Conservation (phyloP, 805 yeast genomes). For the Deakozyma indianensis region DNA sequence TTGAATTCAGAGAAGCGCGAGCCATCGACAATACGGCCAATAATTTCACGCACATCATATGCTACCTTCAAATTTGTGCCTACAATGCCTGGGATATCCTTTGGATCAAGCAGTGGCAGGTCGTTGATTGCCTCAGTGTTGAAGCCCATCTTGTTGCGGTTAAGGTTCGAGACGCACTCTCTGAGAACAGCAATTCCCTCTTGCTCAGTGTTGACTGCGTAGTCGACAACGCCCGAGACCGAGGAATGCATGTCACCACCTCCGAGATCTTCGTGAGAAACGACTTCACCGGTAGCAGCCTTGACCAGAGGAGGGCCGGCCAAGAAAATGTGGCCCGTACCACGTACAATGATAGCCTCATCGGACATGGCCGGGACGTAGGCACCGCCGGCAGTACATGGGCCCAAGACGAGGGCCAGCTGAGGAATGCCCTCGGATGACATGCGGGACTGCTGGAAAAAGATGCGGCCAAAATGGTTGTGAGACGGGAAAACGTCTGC, state of each 20-base stretch:
- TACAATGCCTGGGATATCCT: slow-evolving; percentile 18
- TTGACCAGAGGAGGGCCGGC: slow-evolving; percentile 22
- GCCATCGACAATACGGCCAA: slow-evolving; percentile 20
- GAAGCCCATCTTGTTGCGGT: neutral
- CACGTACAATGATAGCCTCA: slow-evolving; percentile 19
- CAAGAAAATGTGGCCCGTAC: slow-evolving; percentile 19
- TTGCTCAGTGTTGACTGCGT: slow-evolving; percentile 17
- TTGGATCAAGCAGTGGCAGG: slow-evolving; percentile 12
- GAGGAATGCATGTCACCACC: slow-evolving; percentile 21
- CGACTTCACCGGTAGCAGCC: slow-evolving; percentile 23
- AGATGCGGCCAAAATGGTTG: slow-evolving; percentile 20
- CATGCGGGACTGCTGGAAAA: slow-evolving; percentile 19
- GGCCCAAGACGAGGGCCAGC: slow-evolving; percentile 19
- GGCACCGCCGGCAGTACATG: slow-evolving; percentile 23
- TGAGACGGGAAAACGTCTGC: slow-evolving; percentile 22
- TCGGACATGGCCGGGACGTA: slow-evolving; percentile 23
- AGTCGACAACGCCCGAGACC: slow-evolving; percentile 19
- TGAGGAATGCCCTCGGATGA: slow-evolving; percentile 19
- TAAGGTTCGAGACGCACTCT: slow-evolving; percentile 14
- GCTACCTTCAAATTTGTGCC: slow-evolving; percentile 17
- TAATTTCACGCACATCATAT: slow-evolving; percentile 20
- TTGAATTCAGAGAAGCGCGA: slow-evolving; percentile 19
- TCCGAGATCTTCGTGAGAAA: slow-evolving; percentile 18
- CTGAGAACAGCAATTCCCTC: slow-evolving; percentile 19
- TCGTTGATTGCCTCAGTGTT: slow-evolving; percentile 3